phyloP scores from a whole-genome alignment of 2,329 filamentous ascomycete species.

The Aspergillus sp. region DNA sequence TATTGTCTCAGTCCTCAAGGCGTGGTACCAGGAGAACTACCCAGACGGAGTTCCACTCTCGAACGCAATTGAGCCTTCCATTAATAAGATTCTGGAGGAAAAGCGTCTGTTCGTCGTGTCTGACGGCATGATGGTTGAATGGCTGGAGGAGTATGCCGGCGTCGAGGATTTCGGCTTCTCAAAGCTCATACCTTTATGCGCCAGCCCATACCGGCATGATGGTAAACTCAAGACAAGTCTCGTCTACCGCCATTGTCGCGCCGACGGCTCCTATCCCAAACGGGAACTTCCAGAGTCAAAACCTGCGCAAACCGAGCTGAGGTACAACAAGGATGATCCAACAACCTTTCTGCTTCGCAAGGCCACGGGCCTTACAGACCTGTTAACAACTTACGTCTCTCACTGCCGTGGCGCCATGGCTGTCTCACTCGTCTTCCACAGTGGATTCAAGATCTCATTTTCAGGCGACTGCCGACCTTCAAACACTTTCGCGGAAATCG shows the following conservation, averaged over 20 bases:
- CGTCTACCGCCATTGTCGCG: conserved; percentile 29
- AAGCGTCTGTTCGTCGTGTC: conserved; percentile 65
- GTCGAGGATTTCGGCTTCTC: conserved; percentile 75
- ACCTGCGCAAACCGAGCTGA: conserved; percentile 21
- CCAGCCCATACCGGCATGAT: conserved; percentile 27
- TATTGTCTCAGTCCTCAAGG: conserved; percentile 73
- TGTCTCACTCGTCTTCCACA: conserved; percentile 73
- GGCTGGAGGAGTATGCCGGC: conserved; percentile 75
- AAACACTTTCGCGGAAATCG: conserved; percentile 66
- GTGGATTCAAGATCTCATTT: conserved; percentile 83
- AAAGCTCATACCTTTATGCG: conserved; percentile 52
- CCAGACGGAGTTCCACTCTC: conserved; percentile 37
- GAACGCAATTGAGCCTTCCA: conserved; percentile 36
- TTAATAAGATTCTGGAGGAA: conserved; percentile 39
- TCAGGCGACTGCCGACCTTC: conserved; percentile 91
- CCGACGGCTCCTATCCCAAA: conserved; percentile 27
- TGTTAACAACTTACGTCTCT: conserved; percentile 67
- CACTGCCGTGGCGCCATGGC: conserved; percentile 82
- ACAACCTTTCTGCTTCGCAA: conserved; percentile 45
- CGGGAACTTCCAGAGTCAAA: conserved; percentile 9
- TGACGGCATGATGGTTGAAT: conserved; percentile 68
- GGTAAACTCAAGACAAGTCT: conserved; percentile 27
- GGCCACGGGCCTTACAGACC: conserved; percentile 62
- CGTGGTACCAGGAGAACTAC: conserved; percentile 68
- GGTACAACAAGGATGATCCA: conserved; percentile 27